Evolutionary conservation across 176 grass and related monocot species (phyloP).

Genomic region (Canna indica): DNA sequence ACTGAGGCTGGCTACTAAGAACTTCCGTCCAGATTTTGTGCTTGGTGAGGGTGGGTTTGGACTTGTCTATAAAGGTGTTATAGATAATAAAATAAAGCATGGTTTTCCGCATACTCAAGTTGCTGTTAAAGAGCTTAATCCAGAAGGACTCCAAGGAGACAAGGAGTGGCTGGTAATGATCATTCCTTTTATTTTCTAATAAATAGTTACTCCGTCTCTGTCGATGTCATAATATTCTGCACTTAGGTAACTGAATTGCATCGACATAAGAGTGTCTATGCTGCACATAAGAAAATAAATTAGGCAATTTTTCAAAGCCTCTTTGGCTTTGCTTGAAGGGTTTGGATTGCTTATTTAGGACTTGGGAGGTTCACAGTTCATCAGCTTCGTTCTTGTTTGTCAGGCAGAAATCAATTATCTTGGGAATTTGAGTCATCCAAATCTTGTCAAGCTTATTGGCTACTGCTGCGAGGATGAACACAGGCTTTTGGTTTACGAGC

Average conservation of each 20-base stretch:
- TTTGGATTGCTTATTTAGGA: background rate
- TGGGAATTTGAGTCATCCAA: conserved; percentile 86
- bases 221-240: background rate
- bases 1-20: conserved; percentile 74
- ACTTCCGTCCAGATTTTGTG: conserved; percentile 77
- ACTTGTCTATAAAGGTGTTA: conserved; percentile 85
- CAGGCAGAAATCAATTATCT: conserved; percentile 98
- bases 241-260: too few species aligned
- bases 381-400: conserved; percentile 25
- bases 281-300: background rate
- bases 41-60: conserved; percentile 97
- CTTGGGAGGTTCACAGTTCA: background rate
- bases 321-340: background rate
- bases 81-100: conserved; percentile 67
- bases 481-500: conserved; percentile 87
- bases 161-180: conserved; percentile 90
- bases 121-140: conserved; percentile 91
- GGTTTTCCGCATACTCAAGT: conserved; percentile 67
- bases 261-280: background rate
- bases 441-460: conserved; percentile 87
- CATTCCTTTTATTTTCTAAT: background rate
- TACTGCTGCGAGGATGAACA: conserved; percentile 92
- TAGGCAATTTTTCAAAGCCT: background rate
- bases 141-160: conserved; percentile 89
- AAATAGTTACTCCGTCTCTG: background rate